Percentiles rank a stretch among this genome's conserved stretches.
These are phyloP conservation scores for Maudiozyma humilis DNA, from an alignment of 1,139 yeast species.

Conservation along the genomic window DNA sequence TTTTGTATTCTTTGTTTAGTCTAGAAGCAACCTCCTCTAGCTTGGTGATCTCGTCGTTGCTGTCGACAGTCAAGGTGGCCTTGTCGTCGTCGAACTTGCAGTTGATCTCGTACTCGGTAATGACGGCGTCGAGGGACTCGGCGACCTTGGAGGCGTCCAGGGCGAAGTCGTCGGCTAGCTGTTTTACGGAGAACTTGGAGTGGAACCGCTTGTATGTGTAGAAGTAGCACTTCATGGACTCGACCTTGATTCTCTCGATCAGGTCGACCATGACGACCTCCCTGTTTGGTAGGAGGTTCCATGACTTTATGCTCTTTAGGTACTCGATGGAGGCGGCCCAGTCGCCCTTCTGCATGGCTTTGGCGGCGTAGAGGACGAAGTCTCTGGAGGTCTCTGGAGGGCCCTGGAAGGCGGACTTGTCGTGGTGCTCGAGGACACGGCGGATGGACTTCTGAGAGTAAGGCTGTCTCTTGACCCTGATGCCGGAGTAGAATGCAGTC, in stretches of 20 bases:
- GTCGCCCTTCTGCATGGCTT: constrained; percentile 80
- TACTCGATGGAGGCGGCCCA: constrained; percentile 75
- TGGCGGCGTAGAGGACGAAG: constrained; percentile 87
- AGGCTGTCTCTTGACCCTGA: constrained; percentile 58
- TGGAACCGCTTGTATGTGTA: constrained; percentile 76
- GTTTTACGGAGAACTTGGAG: constrained; percentile 62
- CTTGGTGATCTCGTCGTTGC: constrained; percentile 73
- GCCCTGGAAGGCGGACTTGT: constrained; percentile 91
- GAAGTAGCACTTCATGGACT: constrained; percentile 83
- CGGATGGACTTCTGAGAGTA: constrained; percentile 71
- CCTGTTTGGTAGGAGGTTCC: constrained; percentile 75
- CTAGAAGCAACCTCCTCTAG: constrained; percentile 84
- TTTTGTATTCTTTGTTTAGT: constrained; percentile 67
- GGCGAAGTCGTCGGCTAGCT: constrained; percentile 60
- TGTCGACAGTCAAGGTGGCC: constrained; percentile 51
- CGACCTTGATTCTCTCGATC: constrained; percentile 70
- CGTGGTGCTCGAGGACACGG: constrained; percentile 86
- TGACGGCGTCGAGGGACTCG: constrained; percentile 64
- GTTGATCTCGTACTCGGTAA: constrained; percentile 62
- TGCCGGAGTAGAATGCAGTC: constrained; percentile 49
- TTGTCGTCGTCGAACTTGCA: constrained; percentile 58
- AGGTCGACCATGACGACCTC: constrained; percentile 61
- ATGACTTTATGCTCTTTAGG: constrained; percentile 71
- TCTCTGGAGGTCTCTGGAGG: constrained; percentile 97
- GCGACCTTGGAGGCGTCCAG: constrained; percentile 49